Base-by-base conservation (phyloP, 768 basidiomycete genomes). In the Leucogyrophana mollusca region DNA sequence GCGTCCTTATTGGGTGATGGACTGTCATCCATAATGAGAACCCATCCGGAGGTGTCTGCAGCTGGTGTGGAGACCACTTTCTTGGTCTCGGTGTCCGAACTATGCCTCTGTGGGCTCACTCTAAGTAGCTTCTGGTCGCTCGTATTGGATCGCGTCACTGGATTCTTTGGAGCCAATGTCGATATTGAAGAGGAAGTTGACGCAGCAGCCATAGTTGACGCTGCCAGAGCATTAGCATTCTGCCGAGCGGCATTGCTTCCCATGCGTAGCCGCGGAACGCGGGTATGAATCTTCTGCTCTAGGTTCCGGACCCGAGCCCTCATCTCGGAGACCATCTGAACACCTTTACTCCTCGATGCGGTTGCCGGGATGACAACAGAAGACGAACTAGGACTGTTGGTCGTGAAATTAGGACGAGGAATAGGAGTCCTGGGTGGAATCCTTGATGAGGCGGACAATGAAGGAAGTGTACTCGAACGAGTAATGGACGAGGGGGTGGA, bases 271-370 rank as follows among this genome's bases (percentile, higher is more conserved):
- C 90, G 79, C 18, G 90, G 90, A 41, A 93, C 90, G 35, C 87
- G 86, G 35, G 88, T 90, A 57, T 91, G 88, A 36, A 93, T 87
- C 66, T 87, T 89, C 67, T 90, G 88, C 57, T 92, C 88, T 32
- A 93, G 67, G 55, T 84, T 87, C 59, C 74, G 82, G 23, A 93
- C 90, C 42, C 87, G 78, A 32, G 88, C 89, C 34, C 91, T 81
- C 86, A 94, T 90, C 61, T 93, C 91, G 18, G 87, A 86, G 4
- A 92, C 89, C 91, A 94, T 93, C 59, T 93, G 90, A 3, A 91
- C 88, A 21, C 90, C 90, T 61, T 83, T 87, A 62, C 78, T 90
- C 70, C 75, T 87, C 4, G 87, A 77, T 10, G 78, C 67, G 3
- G 77, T 77, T 44, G 73, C 54, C 7, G 63, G 61, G 33, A 69